Evolutionary conservation across 1,284 basidiomycete genomes (phyloP).

Genomic region (Coniferiporia weirii): DNA sequence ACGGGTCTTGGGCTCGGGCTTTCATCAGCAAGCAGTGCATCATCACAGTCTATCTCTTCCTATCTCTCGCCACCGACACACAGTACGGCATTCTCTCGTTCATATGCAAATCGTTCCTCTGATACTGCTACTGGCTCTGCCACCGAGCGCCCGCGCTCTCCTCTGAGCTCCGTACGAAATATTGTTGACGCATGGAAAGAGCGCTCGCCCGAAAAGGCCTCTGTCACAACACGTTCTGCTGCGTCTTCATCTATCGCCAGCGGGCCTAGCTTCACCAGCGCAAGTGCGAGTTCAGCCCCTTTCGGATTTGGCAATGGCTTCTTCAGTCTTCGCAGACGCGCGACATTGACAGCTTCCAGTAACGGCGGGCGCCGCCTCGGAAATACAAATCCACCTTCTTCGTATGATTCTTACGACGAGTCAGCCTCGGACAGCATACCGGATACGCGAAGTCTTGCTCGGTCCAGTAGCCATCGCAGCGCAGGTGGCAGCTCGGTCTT

Average conservation of each 20-base stretch:
- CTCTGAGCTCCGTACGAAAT: slow-evolving; percentile 67
- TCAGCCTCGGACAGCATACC: slow-evolving; percentile 2
- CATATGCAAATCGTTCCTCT: neutral
- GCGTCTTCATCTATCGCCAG: slow-evolving; percentile 26
- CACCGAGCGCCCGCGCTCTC: slow-evolving; percentile 41
- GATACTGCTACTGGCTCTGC: slow-evolving; percentile 2
- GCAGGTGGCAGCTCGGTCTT: slow-evolving; percentile 36
- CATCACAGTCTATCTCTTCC: neutral
- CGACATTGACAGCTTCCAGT: slow-evolving; percentile 32
- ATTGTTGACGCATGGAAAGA: slow-evolving; percentile 79
- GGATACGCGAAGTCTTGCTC: slow-evolving; percentile 8
- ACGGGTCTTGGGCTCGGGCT: neutral
- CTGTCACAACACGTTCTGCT: slow-evolving; percentile 24
- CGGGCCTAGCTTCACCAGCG: slow-evolving; percentile 29
- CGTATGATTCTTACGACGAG: slow-evolving; percentile 14
- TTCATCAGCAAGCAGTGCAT: neutral
- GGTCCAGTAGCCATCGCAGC: slow-evolving; percentile 20
- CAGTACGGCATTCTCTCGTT: neutral
- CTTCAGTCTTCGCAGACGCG: slow-evolving; percentile 58
- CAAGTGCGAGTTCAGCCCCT: slow-evolving; percentile 28
- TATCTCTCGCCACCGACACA: slow-evolving; percentile 1
- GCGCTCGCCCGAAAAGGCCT: slow-evolving; percentile 34
- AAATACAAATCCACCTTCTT: slow-evolving; percentile 16
- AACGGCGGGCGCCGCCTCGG: neutral
- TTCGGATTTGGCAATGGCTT: slow-evolving; percentile 41